Conservation (phyloP, 176 grass and related monocot species). For the Oryza glumipatula region DNA sequence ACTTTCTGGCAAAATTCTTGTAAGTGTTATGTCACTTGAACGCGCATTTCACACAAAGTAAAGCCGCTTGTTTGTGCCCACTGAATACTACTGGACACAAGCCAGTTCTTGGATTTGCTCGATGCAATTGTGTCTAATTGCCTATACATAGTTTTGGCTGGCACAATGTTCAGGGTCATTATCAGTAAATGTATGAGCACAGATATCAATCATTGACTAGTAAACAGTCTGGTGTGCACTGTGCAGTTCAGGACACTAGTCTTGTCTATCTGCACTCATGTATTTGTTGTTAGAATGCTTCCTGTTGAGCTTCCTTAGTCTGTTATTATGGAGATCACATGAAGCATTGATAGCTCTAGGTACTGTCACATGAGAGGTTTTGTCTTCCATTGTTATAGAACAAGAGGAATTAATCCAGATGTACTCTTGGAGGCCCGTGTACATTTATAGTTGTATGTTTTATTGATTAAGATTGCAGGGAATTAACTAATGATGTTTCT, state of each 20-base stretch:
- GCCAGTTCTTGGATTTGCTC: background rate
- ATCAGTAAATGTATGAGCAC: conserved; percentile 12
- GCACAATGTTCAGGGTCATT: background rate
- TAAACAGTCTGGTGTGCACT: background rate
- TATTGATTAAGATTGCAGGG: background rate
- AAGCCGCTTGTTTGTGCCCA: background rate
- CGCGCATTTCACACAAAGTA: conserved; percentile 2
- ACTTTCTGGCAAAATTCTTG: conserved; percentile 1
- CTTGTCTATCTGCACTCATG: background rate
- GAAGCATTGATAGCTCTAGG: background rate
- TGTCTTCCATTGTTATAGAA: conserved; percentile 26
- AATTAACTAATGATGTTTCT: conserved; percentile 17
- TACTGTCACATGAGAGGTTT: background rate
- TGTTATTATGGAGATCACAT: background rate
- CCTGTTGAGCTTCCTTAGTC: background rate
- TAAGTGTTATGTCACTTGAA: background rate
- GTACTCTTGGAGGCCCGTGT: conserved; percentile 6
- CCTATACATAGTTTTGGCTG: background rate
- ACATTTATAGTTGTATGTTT: background rate
- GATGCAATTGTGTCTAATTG: background rate
- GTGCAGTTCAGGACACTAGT: background rate
- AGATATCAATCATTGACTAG: conserved; percentile 11
- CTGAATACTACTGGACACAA: background rate
- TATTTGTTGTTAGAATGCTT: background rate
- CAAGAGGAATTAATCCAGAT: conserved; percentile 15